Percentiles rank a stretch among this genome's conserved stretches.
phyloP scores from a whole-genome alignment of 2,329 filamentous ascomycete genomes.

The Apiospora phragmitis region DNA sequence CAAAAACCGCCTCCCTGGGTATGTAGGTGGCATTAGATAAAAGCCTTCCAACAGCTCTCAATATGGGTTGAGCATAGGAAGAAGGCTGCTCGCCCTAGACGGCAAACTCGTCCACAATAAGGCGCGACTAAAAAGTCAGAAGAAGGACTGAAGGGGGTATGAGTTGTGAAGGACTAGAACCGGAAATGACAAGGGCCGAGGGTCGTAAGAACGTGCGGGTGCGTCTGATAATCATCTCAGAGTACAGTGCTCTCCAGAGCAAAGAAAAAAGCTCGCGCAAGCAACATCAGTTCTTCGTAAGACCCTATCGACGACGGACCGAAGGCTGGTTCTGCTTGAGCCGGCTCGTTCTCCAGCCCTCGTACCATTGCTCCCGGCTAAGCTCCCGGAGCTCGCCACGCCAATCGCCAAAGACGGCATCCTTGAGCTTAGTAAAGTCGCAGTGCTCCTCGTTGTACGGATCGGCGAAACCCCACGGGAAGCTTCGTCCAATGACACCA shows the following conservation, averaged over 20 bases:
- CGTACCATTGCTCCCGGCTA: constrained; percentile 91
- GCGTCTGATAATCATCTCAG: not conserved
- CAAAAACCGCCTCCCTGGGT: not conserved
- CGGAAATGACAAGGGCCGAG: constrained; percentile 19
- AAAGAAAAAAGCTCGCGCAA: not conserved
- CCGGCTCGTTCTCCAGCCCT: constrained; percentile 82
- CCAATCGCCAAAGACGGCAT: constrained; percentile 93
- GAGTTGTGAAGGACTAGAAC: constrained; percentile 18
- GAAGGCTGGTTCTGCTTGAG: constrained; percentile 54
- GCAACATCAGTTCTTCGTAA: not conserved
- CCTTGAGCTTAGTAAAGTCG: constrained; percentile 88
- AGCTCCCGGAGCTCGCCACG: constrained; percentile 85
- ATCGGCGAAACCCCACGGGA: constrained; percentile 96
- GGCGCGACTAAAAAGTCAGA: constrained; percentile 20
- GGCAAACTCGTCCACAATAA: not conserved
- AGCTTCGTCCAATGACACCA: constrained; percentile 76
- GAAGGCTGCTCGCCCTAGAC: not conserved
- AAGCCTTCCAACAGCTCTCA: not conserved
- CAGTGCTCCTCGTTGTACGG: constrained; percentile 90
- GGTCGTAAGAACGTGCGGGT: constrained; percentile 24
- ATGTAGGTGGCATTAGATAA: constrained; percentile 3
- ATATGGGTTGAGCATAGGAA: not conserved
- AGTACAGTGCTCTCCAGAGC: not conserved
- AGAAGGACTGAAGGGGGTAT: constrained; percentile 23
- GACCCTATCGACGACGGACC: constrained; percentile 36